These are phyloP conservation scores for Gloeophyllum trabeum DNA, from an alignment of 768 basidiomycete species.

Conservation along the genomic window DNA sequence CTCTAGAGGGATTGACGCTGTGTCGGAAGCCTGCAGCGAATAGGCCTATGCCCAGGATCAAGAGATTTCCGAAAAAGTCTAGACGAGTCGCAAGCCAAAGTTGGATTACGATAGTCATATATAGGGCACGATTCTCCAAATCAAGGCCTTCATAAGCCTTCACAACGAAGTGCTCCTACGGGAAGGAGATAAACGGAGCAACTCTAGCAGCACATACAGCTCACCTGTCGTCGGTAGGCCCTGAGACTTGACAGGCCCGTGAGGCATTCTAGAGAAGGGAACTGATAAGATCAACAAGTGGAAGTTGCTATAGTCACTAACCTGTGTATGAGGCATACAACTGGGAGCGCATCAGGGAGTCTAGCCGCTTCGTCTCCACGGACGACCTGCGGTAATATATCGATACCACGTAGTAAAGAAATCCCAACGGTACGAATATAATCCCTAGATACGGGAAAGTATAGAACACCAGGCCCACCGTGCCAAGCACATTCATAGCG, in stretches of 20 bases:
- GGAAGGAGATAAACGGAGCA: neutral
- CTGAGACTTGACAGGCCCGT: constrained; percentile 58
- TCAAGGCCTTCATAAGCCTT: constrained; percentile 44
- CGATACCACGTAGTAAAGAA: constrained; percentile 41
- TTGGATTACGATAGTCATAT: constrained; percentile 55
- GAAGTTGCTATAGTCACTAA: constrained; percentile 9
- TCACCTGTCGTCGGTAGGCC: constrained; percentile 44
- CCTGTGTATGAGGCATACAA: constrained; percentile 50
- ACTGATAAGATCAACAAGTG: neutral
- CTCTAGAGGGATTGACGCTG: constrained; percentile 44
- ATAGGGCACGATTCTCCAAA: constrained; percentile 50
- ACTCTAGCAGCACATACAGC: constrained; percentile 3
- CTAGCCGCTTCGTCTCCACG: constrained; percentile 54
- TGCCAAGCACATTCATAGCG: constrained; percentile 30
- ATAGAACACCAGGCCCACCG: constrained; percentile 52
- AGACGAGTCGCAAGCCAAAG: constrained; percentile 54
- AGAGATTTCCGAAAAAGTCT: constrained; percentile 51
- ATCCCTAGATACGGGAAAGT: constrained; percentile 46
- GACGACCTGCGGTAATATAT: constrained; percentile 50
- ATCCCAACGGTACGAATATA: constrained; percentile 39
- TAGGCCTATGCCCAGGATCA: constrained; percentile 58
- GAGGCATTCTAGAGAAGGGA: constrained; percentile 33
- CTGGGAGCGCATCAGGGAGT: constrained; percentile 47
- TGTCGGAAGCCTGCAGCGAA: constrained; percentile 58
- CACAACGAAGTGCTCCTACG: constrained; percentile 33